Evolutionary conservation across 345 rosid genomes (phyloP).

Genomic region (Hibiscus mutabilis): DNA sequence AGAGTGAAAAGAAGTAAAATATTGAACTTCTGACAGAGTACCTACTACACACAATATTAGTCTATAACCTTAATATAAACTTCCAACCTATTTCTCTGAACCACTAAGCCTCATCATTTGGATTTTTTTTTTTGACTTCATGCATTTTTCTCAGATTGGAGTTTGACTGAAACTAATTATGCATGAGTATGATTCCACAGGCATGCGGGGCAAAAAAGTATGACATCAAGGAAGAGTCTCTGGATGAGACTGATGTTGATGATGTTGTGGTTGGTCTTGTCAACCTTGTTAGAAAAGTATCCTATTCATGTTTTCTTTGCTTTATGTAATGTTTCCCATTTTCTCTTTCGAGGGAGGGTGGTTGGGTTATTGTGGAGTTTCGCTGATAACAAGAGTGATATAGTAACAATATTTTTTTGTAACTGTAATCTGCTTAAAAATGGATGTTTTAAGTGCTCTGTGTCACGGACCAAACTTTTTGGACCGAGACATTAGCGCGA

Average conservation of each 20-base stretch:
- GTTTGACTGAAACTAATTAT: background rate
- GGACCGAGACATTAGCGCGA: too few species aligned
- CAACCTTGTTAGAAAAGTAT: conserved; percentile 80
- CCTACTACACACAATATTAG: too few species aligned
- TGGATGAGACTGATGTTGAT: conserved; percentile 92
- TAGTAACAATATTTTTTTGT: background rate
- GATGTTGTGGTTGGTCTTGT: conserved; percentile 98
- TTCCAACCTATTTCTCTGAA: background rate
- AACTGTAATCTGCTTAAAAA: background rate
- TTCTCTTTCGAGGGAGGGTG: background rate
- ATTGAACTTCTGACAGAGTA: background rate
- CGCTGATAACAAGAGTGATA: background rate
- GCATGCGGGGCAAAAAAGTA: conserved; percentile 92
- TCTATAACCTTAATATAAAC: background rate
- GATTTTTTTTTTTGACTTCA: background rate
- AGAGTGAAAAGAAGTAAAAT: background rate
- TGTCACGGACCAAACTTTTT: too few species aligned
- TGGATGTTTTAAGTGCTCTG: background rate
- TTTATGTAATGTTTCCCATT: background rate
- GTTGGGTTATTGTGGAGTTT: background rate
- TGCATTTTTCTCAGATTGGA: background rate
- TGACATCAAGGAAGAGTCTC: conserved; percentile 52
- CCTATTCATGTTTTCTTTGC: background rate
- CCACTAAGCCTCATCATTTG: background rate
- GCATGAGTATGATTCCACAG: conserved; percentile 32